Percentiles rank a stretch among this genome's conserved stretches.
These are phyloP conservation scores for Protomyces inouyei DNA, from an alignment of 1,139 yeast species.

Conservation along the genomic window DNA sequence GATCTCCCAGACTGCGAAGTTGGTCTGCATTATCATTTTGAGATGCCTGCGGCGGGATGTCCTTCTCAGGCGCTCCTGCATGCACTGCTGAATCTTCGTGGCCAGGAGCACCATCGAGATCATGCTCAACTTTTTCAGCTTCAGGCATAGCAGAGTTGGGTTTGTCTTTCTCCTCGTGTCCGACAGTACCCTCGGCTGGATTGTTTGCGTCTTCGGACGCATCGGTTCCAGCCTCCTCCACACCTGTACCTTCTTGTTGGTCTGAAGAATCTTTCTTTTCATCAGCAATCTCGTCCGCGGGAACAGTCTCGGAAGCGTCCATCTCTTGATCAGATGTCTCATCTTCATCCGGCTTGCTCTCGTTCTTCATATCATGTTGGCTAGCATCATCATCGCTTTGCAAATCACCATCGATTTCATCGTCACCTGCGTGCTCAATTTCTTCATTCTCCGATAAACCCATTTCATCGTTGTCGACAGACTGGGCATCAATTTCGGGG, in stretches of 20 bases:
- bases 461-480: constrained; percentile 31
- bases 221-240: background rate
- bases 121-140: constrained; percentile 37
- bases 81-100: background rate
- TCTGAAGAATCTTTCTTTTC: constrained; percentile 8
- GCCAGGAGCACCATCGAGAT: constrained; percentile 49
- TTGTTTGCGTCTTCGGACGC: constrained; percentile 7
- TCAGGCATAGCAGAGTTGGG: constrained; percentile 30
- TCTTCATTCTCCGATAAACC: constrained; percentile 5
- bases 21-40: background rate
- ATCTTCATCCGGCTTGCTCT: constrained; percentile 51
- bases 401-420: background rate
- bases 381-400: constrained; percentile 52
- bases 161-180: background rate
- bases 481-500: constrained; percentile 37
- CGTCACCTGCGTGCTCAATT: constrained; percentile 17
- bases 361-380: constrained; percentile 53
- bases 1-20: constrained; percentile 26
- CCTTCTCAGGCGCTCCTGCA: too few relatives aligned
- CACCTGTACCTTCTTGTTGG: background rate
- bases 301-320: constrained; percentile 2
- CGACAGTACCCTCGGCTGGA: constrained; percentile 37
- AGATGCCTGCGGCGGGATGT: too few relatives aligned
- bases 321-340: background rate
- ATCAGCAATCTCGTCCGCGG: constrained; percentile 24